These are phyloP conservation scores for Periconia macrospinosa DNA, from an alignment of 2,329 filamentous ascomycete genomes.

Conservation along the genomic window DNA sequence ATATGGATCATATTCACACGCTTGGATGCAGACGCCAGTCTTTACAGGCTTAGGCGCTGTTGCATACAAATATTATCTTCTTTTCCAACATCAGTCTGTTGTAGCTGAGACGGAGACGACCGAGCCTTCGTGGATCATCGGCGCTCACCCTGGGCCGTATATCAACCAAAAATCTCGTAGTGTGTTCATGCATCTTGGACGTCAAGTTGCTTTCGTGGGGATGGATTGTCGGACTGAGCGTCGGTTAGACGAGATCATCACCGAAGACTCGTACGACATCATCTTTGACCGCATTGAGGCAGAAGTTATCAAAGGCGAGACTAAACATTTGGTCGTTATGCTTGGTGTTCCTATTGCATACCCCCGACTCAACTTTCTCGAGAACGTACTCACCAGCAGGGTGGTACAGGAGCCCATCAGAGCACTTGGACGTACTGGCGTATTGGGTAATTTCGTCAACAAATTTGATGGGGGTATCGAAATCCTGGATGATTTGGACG, in stretches of 20 bases:
- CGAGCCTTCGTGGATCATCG: conserved; percentile 91
- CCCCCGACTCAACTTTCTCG: conserved; percentile 57
- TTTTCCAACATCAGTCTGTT: conserved; percentile 95
- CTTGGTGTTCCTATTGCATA: conserved; percentile 68
- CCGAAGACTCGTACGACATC: conserved; percentile 78
- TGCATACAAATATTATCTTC: conserved; percentile 97
- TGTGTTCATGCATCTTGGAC: conserved; percentile 81
- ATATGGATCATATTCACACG: conserved; percentile 88
- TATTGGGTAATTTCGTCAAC: conserved; percentile 80
- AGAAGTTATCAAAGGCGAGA: conserved; percentile 82
- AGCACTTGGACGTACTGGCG: conserved; percentile 77
- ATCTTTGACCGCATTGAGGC: conserved; percentile 81
- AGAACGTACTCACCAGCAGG: conserved; percentile 75
- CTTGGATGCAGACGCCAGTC: conserved; percentile 87
- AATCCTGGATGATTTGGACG: conserved; percentile 87
- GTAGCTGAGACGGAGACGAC: conserved; percentile 75
- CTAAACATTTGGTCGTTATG: conserved; percentile 86
- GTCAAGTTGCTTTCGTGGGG: conserved; percentile 77
- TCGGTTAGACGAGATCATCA: conserved; percentile 78
- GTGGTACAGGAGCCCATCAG: conserved; percentile 82
- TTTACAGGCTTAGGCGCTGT: conserved; percentile 88
- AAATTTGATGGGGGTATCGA: conserved; percentile 91
- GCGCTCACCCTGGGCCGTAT: conserved; percentile 79
- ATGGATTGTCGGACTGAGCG: conserved; percentile 91
- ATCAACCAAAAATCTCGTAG: conserved; percentile 85